Conservation (phyloP, 495 filamentous ascomycete genomes). For the Hypoxylon perforatum region DNA sequence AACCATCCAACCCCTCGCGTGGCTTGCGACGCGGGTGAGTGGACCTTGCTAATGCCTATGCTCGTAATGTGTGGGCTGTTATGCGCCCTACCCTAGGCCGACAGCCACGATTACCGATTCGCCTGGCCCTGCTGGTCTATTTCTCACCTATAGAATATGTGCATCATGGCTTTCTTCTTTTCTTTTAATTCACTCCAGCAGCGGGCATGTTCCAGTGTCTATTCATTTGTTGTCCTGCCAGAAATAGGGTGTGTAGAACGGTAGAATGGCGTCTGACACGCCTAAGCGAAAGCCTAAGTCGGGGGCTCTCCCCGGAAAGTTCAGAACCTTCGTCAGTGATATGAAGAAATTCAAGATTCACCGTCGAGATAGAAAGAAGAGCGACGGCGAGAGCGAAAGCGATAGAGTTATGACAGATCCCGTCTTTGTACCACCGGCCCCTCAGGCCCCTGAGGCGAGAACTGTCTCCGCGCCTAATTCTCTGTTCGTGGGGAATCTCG, state of each 20-base stretch:
- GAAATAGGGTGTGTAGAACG: conserved; percentile 12
- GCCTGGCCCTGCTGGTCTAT: conserved; percentile 26
- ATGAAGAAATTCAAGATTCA: conserved; percentile 43
- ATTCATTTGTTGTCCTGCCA: conserved; percentile 17
- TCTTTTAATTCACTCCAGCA: conserved; percentile 9
- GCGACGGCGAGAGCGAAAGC: conserved; percentile 23
- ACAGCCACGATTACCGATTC: conserved; percentile 28
- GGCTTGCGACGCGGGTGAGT: conserved; percentile 24
- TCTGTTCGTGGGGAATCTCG: conserved; percentile 39
- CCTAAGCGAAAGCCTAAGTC: conserved; percentile 29
- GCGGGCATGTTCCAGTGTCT: conserved; percentile 23
- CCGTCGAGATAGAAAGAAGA: conserved; percentile 31
- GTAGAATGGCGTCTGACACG: conserved; percentile 31
- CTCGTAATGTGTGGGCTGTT: conserved; percentile 28
- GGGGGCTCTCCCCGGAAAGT: conserved; percentile 37
- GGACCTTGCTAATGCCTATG: conserved; percentile 6
- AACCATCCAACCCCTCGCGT: not conserved
- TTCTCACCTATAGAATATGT: conserved; percentile 28
- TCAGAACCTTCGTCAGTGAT: conserved; percentile 44
- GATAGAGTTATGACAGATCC: conserved; percentile 23
- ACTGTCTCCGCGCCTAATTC: conserved; percentile 29
- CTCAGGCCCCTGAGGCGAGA: conserved; percentile 18
- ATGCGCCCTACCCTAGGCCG: conserved; percentile 15
- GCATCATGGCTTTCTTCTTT: conserved; percentile 10
- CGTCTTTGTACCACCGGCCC: conserved; percentile 4